Conservation (phyloP, 331 rosid genomes). For the Malus hybrid region DNA sequence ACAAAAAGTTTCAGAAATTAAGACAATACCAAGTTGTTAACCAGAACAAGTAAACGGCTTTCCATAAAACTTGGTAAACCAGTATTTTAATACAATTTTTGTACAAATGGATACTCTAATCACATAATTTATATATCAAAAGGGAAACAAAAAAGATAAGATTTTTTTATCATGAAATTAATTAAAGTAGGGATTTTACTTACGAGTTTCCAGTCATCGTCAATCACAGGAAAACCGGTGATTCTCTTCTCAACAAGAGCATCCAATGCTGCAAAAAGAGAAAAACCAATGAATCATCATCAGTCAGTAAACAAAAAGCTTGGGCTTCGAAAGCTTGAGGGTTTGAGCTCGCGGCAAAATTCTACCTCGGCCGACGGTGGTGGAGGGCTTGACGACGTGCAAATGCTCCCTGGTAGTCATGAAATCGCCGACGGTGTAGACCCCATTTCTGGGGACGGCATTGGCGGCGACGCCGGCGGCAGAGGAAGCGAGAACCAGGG, state of each 20-base stretch:
- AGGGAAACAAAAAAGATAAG: too few relatives aligned
- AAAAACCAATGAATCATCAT: not conserved
- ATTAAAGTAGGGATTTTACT: conserved; percentile 19
- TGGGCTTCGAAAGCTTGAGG: not conserved
- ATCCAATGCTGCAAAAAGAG: conserved; percentile 53
- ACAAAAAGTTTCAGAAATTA: not conserved
- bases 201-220: conserved; percentile 90
- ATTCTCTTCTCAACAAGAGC: conserved; percentile 71
- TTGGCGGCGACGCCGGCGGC: not conserved
- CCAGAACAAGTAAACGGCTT: not conserved
- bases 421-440: conserved; percentile 71
- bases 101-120: not conserved
- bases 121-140: not conserved
- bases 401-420: conserved; percentile 67
- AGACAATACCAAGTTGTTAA: not conserved
- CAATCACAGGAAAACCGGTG: conserved; percentile 93
- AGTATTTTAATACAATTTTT: not conserved
- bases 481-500: not conserved
- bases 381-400: conserved; percentile 59
- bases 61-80: too few relatives aligned
- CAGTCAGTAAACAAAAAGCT: not conserved
- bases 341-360: not conserved
- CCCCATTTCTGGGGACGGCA: conserved; percentile 34
- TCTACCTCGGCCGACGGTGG: conserved; percentile 78
- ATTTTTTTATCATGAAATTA: not conserved